Percentiles rank a stretch among this genome's conserved stretches.
phyloP scores from a whole-genome alignment of 208 protist genomes.

The Acanthamoeba pearcei region DNA sequence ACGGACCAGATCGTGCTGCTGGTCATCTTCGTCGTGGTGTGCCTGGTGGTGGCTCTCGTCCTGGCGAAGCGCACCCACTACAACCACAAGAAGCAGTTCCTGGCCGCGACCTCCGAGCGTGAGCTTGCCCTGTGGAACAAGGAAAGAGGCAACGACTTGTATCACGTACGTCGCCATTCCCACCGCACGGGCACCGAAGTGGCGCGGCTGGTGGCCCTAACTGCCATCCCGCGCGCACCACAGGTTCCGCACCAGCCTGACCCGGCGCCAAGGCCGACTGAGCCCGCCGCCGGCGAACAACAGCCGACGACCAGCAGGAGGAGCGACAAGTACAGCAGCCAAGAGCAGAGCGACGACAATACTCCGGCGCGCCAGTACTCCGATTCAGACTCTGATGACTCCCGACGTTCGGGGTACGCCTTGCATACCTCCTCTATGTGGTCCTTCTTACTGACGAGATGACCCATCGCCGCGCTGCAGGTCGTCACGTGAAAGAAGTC shows the following conservation, averaged over 20 bases:
- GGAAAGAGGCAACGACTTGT: slow-evolving; percentile 17
- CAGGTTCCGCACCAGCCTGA: too few relatives aligned
- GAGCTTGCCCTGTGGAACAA: slow-evolving; percentile 32
- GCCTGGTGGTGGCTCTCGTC: not conserved
- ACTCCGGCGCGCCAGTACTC: not conserved
- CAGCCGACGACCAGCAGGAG: too few relatives aligned
- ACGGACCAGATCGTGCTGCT: slow-evolving; percentile 65
- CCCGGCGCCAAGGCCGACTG: too few relatives aligned
- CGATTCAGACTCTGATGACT: not conserved
- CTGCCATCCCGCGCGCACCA: too few relatives aligned
- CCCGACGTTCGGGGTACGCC: not conserved
- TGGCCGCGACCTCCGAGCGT: not conserved
- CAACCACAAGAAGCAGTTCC: not conserved
- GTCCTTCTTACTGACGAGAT: too few relatives aligned
- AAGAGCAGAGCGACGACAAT: not conserved
- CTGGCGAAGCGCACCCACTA: not conserved
- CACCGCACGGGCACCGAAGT: too few relatives aligned
- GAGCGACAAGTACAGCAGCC: too few relatives aligned
- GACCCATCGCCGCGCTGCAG: too few relatives aligned
- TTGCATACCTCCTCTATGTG: not conserved
- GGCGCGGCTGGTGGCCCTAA: not conserved
- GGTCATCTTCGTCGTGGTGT: not conserved
- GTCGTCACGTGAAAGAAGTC: not conserved
- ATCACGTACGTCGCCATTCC: not conserved
- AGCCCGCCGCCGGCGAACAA: too few relatives aligned